Evolutionary conservation across 148 eudicot species (phyloP).

Genomic region (Vaccinium corymbosum): DNA sequence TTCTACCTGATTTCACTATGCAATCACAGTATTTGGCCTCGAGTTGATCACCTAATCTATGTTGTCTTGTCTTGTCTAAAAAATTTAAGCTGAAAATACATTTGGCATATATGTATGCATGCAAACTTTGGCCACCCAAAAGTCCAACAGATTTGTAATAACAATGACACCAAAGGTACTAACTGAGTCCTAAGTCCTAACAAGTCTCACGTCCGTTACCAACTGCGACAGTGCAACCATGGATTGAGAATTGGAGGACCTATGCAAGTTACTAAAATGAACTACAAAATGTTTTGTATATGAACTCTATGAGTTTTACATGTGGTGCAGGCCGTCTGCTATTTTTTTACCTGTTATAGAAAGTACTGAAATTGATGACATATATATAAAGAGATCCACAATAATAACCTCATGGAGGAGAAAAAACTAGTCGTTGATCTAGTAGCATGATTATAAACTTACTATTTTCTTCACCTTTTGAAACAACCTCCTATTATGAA

Average conservation of each 20-base stretch:
- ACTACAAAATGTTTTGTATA: background rate
- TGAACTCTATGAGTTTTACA: background rate
- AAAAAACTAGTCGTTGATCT: background rate
- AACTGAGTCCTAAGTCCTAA: background rate
- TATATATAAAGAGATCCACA: background rate
- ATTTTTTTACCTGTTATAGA: background rate
- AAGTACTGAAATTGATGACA: background rate
- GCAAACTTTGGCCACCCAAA: background rate
- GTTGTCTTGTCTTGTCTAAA: background rate
- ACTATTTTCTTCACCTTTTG: background rate
- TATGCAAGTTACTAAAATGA: slow-evolving; percentile 1
- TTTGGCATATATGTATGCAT: background rate
- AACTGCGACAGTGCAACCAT: background rate
- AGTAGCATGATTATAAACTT: slow-evolving; percentile 7
- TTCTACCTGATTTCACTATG: slow-evolving; percentile 3
- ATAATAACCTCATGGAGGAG: background rate
- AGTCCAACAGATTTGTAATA: background rate
- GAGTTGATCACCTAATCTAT: background rate
- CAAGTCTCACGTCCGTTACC: background rate
- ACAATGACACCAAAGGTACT: background rate
- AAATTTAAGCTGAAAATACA: background rate
- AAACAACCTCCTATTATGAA: background rate
- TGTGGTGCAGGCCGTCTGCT: background rate
- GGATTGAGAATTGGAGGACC: background rate
- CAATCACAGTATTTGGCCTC: background rate